Evolutionary conservation across 768 basidiomycete species (phyloP).

Genomic region (Rhodotorula sphaerocarpa): DNA sequence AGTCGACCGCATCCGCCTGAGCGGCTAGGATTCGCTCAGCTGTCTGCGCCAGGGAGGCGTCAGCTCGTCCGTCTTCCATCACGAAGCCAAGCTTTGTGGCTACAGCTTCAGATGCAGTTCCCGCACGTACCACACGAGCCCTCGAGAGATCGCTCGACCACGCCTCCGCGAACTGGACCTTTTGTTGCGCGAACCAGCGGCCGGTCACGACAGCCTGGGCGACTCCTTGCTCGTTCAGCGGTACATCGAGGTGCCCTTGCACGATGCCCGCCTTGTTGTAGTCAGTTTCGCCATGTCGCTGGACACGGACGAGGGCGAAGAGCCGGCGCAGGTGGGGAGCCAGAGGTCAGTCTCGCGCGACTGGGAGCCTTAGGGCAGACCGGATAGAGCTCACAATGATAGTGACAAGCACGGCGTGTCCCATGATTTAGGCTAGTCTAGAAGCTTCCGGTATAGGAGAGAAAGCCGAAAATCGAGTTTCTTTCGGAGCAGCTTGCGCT

Average conservation of each 20-base stretch:
- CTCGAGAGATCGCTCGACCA: slow-evolving; percentile 22
- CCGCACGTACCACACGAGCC: slow-evolving; percentile 15
- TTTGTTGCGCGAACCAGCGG: not conserved
- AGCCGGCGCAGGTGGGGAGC: too few species aligned
- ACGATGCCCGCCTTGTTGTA: slow-evolving; percentile 37
- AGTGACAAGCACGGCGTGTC: too few species aligned
- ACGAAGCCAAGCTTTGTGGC: too few species aligned
- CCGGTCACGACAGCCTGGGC: slow-evolving; percentile 37
- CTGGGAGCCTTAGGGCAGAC: too few species aligned
- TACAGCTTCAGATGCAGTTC: not conserved
- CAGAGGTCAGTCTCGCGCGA: too few species aligned
- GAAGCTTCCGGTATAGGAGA: too few species aligned
- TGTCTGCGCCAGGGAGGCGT: too few species aligned
- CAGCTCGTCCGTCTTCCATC: too few species aligned
- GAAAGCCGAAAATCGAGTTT: too few species aligned
- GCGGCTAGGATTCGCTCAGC: slow-evolving; percentile 17
- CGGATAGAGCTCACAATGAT: not conserved
- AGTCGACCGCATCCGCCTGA: not conserved
- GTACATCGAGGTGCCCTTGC: slow-evolving; percentile 43
- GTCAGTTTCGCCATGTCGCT: slow-evolving; percentile 9
- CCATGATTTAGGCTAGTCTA: too few species aligned
- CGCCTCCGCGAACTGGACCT: slow-evolving; percentile 4
- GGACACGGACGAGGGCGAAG: too few species aligned
- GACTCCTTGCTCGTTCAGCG: slow-evolving; percentile 40
- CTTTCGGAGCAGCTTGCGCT: too few species aligned